Conservation (phyloP, 2,329 filamentous ascomycete species). For the Fusarium annulatum region DNA sequence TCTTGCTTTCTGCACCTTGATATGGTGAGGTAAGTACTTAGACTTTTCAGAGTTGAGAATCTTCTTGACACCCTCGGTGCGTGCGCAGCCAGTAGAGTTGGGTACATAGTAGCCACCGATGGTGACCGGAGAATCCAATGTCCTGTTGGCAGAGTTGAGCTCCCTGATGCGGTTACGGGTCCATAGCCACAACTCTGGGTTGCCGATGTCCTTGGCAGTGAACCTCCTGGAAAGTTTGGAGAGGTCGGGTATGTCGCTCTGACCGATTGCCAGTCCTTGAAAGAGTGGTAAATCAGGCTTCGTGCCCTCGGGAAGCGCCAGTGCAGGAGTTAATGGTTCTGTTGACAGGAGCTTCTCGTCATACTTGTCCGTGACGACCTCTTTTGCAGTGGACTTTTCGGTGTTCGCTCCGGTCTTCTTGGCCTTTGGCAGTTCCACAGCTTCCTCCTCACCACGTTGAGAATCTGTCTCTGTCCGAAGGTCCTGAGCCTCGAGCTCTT, state of each 20-base stretch:
- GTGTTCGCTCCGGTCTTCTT: constrained; percentile 18
- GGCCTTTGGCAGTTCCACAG: constrained; percentile 24
- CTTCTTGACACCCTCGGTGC: constrained; percentile 94
- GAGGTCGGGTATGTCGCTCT: constrained; percentile 61
- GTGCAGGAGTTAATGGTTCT: constrained; percentile 57
- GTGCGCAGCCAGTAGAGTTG: constrained; percentile 84
- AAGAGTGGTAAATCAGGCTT: constrained; percentile 59
- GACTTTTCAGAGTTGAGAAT: constrained; percentile 98
- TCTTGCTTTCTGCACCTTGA: constrained; percentile 91
- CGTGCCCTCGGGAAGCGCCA: constrained; percentile 58
- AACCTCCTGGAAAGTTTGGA: constrained; percentile 62
- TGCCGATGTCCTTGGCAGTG: constrained; percentile 55
- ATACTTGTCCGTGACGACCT: constrained; percentile 53
- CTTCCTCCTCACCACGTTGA: constrained; percentile 53
- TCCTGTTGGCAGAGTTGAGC: constrained; percentile 58
- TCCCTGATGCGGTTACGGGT: constrained; percentile 65
- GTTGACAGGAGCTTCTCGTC: constrained; percentile 63
- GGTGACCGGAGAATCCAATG: constrained; percentile 49
- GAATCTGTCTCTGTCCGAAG: constrained; percentile 62
- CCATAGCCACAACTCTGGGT: constrained; percentile 68
- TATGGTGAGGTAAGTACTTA: constrained; percentile 96
- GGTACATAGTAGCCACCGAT: constrained; percentile 82
- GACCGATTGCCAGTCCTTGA: constrained; percentile 55
- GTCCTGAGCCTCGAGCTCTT: constrained; percentile 72
- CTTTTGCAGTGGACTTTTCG: constrained; percentile 44